Evolutionary conservation across 2,329 filamentous ascomycete species (phyloP).

Genomic region (Phaeosphaeriaceae sp.): DNA sequence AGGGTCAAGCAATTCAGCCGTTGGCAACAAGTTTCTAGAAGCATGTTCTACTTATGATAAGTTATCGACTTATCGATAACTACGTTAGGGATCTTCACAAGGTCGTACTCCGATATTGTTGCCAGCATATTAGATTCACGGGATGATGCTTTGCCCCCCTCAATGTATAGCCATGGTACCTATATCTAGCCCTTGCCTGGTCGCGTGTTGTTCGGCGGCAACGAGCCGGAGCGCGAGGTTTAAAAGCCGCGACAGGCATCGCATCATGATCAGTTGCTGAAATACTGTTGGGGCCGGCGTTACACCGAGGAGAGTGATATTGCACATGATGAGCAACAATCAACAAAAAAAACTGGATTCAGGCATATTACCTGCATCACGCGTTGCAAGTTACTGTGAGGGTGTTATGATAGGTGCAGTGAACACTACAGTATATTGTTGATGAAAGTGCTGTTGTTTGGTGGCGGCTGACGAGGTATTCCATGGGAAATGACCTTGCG

Average conservation of each 20-base stretch:
- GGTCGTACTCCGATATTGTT: neutral
- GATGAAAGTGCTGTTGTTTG: neutral
- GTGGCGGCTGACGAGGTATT: slow-evolving; percentile 7
- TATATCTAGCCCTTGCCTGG: neutral
- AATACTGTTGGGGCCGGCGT: neutral
- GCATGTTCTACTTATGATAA: neutral
- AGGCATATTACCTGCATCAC: neutral
- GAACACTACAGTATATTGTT: neutral
- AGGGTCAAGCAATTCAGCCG: neutral
- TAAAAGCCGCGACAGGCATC: too few species aligned
- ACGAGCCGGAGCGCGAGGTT: too few species aligned
- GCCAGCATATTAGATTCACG: slow-evolving; percentile 6
- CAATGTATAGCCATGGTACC: neutral
- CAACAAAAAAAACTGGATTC: neutral
- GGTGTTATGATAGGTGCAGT: too few species aligned
- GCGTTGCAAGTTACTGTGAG: neutral
- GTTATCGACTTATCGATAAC: slow-evolving; percentile 6
- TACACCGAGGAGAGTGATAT: neutral
- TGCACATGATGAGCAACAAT: too few species aligned
- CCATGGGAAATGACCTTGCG: slow-evolving; percentile 1
- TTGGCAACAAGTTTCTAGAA: neutral
- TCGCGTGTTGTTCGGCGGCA: neutral
- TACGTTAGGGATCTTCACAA: neutral
- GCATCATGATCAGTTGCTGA: too few species aligned
- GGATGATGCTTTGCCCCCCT: neutral